Evolutionary conservation across 2,329 filamentous ascomycete species (phyloP).

Genomic region (Beauveria varroae): DNA sequence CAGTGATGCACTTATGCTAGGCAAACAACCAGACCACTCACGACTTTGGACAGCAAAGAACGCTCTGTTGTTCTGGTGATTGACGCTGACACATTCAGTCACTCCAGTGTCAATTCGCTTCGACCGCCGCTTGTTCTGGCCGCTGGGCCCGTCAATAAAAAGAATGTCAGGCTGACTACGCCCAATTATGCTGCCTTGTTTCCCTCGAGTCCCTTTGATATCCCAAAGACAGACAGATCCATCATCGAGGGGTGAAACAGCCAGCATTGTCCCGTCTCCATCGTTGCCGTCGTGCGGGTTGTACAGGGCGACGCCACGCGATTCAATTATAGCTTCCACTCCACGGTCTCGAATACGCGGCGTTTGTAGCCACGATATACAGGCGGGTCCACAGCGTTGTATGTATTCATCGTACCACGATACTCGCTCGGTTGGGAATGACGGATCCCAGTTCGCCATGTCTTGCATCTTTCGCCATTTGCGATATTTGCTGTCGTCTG

Average conservation of each 20-base stretch:
- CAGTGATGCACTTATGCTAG: neutral
- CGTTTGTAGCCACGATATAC: constrained; percentile 68
- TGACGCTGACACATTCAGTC: constrained; percentile 76
- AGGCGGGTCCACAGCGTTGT: constrained; percentile 68
- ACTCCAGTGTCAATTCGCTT: constrained; percentile 65
- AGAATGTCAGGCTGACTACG: constrained; percentile 62
- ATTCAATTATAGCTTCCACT: constrained; percentile 49
- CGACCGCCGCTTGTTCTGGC: constrained; percentile 38
- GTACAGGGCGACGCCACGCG: constrained; percentile 65
- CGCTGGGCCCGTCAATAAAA: constrained; percentile 43
- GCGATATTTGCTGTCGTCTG: constrained; percentile 19
- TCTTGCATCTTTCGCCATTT: constrained; percentile 36
- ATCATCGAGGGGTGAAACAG: constrained; percentile 75
- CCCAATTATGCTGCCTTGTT: constrained; percentile 55
- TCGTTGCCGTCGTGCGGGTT: constrained; percentile 44
- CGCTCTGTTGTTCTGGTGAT: constrained; percentile 57
- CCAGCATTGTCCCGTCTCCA: constrained; percentile 37
- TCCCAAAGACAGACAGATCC: constrained; percentile 88
- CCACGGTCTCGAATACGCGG: constrained; percentile 39
- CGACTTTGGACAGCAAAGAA: constrained; percentile 74
- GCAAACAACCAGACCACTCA: constrained; percentile 29
- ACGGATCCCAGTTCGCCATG: constrained; percentile 76
- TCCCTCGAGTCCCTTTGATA: constrained; percentile 46
- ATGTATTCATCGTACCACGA: constrained; percentile 89
- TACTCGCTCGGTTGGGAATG: constrained; percentile 61